These are phyloP conservation scores for Populus alba DNA, from an alignment of 345 rosid genomes.

Conservation along the genomic window DNA sequence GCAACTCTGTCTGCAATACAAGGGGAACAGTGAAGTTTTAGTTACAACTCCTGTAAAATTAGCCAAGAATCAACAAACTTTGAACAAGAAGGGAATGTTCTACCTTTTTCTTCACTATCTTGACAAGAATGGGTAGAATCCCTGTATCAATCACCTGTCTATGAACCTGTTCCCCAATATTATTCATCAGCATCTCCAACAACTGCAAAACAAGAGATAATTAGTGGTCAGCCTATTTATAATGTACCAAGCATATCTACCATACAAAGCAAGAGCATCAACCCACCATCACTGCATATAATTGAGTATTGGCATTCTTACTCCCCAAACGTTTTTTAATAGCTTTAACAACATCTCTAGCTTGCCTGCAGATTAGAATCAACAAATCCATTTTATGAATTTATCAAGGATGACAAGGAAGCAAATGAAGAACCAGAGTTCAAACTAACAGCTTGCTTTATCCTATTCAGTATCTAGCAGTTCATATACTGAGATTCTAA, in stretches of 20 bases:
- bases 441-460: neutral
- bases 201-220: conserved; percentile 43
- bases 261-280: conserved; percentile 2
- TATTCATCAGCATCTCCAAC: conserved; percentile 96
- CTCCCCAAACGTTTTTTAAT: conserved; percentile 85
- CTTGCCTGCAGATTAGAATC: conserved; percentile 50
- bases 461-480: neutral
- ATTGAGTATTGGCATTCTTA: conserved; percentile 56
- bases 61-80: conserved; percentile 17
- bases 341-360: conserved; percentile 79
- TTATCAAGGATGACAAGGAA: neutral
- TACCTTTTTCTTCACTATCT: conserved; percentile 96
- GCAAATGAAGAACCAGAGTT: neutral
- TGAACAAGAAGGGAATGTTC: neutral
- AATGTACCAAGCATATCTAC: neutral
- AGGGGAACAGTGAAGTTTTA: conserved; percentile 10
- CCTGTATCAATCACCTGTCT: conserved; percentile 74
- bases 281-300: conserved; percentile 80
- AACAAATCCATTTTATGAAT: neutral
- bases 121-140: conserved; percentile 73
- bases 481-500: neutral
- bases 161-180: conserved; percentile 74
- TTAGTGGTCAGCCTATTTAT: neutral
- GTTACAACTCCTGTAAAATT: conserved; percentile 13
- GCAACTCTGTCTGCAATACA: conserved; percentile 63